Base-by-base conservation (phyloP, 2,329 filamentous ascomycete genomes). In the Rhytidhysteron rufulum region DNA sequence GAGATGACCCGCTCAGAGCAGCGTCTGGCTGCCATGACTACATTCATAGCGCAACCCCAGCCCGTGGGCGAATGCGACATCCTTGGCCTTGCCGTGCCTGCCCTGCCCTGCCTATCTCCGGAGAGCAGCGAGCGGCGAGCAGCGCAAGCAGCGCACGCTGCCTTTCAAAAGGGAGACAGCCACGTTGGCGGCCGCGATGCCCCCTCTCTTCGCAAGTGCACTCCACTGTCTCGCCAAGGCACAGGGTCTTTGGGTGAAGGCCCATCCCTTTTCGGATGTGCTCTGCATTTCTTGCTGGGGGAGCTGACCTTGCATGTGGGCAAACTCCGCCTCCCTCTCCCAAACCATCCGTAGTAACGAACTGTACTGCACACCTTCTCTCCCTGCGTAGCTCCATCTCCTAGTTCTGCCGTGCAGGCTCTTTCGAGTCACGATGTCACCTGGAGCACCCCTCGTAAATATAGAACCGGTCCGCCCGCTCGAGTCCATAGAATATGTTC, bases 211-310 rank as follows among this genome's bases (percentile, higher is more conserved):
- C 27, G 31, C 40, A 40, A 33, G 41, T 36, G 17, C 13, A 5
- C 25, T 10, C 33, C 42, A 42, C 42, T 43, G 47, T 38, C 17
- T 37, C n/a, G 42, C 38, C 49, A 44, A 45, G 42, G 13, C 24
- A 27, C 24, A 27, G 29, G 19, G 37, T 37, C n/a, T 17, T 18
- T 11, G 15, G 4, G 16, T 29, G 32, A 39, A 41, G 37, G 37
- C 2, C 41, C 41, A 45, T 44, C 30, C 43, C 36, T 24, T 46
- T 45, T 41, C 10, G 42, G 30, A 43, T 31, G 31, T 39, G 40
- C 42, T 41, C 19, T 48, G 45, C 45, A 37, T 52, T 46, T 37
- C 46, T 43, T n/a, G n/a, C n/a, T n/a, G n/a, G n/a, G 47, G 48
- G 39, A 43, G 44, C 43, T 46, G 45, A 45, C 40, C 40, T 44